Evolutionary conservation across 164 flowering plant species (phyloP), one percentile per base, ranked within the genome.

Genomic region (Umbellularia californica): DNA sequence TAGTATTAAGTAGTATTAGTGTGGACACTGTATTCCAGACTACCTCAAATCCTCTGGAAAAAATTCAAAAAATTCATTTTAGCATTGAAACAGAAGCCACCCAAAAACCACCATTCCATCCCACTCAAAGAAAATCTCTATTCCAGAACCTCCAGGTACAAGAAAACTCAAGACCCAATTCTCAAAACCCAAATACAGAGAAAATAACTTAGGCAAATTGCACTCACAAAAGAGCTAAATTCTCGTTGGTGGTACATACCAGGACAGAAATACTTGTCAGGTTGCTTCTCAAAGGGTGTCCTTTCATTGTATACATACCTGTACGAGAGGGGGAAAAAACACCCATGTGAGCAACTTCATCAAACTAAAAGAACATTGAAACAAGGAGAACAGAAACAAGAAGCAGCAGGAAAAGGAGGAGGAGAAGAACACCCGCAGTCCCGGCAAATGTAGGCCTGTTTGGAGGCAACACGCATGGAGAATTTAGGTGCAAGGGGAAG

Each of bases 281-380:
- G 87, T 41, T 83, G 73, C 75, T 92, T 93, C 80, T 95, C 99
- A 81, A 95, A 95, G 41, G 99, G 99, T 52, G 88, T 90, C 80
- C 88, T 87, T 33, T 95, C 99, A 71, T 81, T 90, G 90, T 95
- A 95, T 35, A 95, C 90, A 70, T 93, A 95, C 83, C 99, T 95
- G 88, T 83, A 86, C 14, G 62, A n/a, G 27, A 9, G 25, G 25
- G 27, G 2, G 2, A 9, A 11, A 5, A 73, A 67, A 27, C 14
- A 30, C 5, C 35, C 12, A 17, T n/a, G 11, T 41, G 28, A 62
- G 47, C 15, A 14, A 64, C 47, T 41, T 41, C 15, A 58, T 55
- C 9, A 11, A 22, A 20, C 55, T 19, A 23, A 19, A 19, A n/a
- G 12, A 47, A 58, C 41, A 51, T 4, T 50, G 3, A 20, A 1